These are phyloP conservation scores for Malbranchea cinnamomea DNA, from an alignment of 2,329 filamentous ascomycete species.

Conservation along the genomic window DNA sequence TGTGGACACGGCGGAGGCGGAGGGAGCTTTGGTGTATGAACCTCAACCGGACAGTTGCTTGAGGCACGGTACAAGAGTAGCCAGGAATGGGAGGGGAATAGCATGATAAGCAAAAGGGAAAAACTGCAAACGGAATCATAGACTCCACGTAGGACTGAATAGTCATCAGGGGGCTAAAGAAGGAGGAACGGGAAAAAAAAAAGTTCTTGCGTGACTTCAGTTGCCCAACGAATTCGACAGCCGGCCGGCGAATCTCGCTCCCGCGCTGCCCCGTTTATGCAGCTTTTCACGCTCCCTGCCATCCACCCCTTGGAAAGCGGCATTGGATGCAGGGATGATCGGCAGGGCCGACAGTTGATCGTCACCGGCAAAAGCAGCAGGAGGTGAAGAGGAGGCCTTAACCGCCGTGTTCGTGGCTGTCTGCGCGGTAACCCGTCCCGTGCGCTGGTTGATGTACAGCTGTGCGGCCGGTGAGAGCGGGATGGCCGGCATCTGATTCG, in stretches of 20 bases:
- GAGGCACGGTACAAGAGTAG: too few species aligned
- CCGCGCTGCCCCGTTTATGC: conserved; percentile 66
- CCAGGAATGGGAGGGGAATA: too few species aligned
- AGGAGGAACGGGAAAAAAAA: too few species aligned
- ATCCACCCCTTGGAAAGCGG: conserved; percentile 17
- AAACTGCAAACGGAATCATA: too few species aligned
- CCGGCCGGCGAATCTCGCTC: conserved; percentile 48
- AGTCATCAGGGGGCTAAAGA: too few species aligned
- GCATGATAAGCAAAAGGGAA: too few species aligned
- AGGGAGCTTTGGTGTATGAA: too few species aligned
- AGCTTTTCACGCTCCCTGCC: conserved; percentile 50
- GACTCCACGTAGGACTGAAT: too few species aligned
- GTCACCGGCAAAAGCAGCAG: conserved; percentile 16
- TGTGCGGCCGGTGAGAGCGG: conserved; percentile 68
- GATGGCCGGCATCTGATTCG: conserved; percentile 58
- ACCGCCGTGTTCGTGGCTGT: conserved; percentile 1
- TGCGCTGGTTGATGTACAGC: conserved; percentile 69
- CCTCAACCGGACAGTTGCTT: too few species aligned
- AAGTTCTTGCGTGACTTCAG: too few species aligned
- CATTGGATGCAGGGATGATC: conserved; percentile 28
- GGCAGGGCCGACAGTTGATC: conserved; percentile 52
- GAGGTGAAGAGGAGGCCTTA: neutral
- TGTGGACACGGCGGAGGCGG: too few species aligned
- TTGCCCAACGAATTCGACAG: too few species aligned
- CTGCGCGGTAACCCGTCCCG: conserved; percentile 26